Base-by-base conservation (phyloP, 2,329 filamentous ascomycete species). In the Fusarium bulbicola region DNA sequence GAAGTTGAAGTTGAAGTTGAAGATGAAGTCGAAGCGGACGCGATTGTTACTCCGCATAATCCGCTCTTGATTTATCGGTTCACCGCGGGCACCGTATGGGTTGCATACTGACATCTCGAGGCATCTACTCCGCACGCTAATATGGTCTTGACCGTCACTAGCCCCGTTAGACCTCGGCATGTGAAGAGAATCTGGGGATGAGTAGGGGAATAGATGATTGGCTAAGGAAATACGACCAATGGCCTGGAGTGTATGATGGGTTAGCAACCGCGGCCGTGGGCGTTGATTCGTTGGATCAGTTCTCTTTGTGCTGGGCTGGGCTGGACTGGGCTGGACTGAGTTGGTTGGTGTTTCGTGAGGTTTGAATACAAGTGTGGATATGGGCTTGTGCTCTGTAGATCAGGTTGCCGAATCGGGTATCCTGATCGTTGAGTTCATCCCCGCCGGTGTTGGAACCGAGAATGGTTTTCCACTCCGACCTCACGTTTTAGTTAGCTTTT, bases 381-480 rank as follows among this genome's bases (percentile, higher is more conserved):
- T 28, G 26, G 53, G 45, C 32, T 30, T 42, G 37, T 42, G 45
- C 24, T 54, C 32, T 45, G 40, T 49, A 58, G 54, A 46, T 61
- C 52, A 32, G 54, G 30, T 62, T 72, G 67, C 72, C 64, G 47
- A 57, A 72, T 73, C 30, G 67, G 71, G 71, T 73, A 73, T 73
- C 56, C 71, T 73, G 56, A 74, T 73, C 71, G 71, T 52, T 21
- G 18, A 68, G 32, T 54, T 40, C 52, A 67, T 66, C 54, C 62
- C 54, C 45, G 32, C 26, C 56, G 45, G 69, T 54, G 37, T 59
- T 58, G 49, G 42, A 45, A 28, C 64, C 47, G 45, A 32, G 56
- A 65, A 58, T 30, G 39, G 45, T n/a, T 34, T 57, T 26, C 13
- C 43, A 52, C 45, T 60, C 54, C 37, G 59, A 36, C 36, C 36